These are phyloP conservation scores for Akebia trifoliata DNA, from an alignment of 164 flowering plant genomes.

Conservation along the genomic window DNA sequence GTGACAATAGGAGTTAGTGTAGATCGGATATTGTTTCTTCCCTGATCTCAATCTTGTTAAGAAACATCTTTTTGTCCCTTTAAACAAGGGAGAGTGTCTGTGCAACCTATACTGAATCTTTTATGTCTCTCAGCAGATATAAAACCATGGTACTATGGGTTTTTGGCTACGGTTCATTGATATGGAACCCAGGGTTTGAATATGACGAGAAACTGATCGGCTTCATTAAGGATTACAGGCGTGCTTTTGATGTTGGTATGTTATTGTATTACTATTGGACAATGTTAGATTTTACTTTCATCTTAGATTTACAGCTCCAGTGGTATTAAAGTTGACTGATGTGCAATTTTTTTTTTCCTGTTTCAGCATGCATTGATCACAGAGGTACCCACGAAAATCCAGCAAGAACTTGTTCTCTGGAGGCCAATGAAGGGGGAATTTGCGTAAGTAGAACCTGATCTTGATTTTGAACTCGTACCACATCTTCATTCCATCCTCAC, in stretches of 20 bases:
- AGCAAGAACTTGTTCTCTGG: conserved; percentile 94
- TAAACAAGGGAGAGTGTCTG: no score
- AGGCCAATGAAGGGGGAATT: conserved; percentile 57
- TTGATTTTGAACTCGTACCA: not conserved
- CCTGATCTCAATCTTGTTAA: no score
- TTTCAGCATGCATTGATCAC: conserved; percentile 96
- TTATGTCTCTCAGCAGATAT: conserved; percentile 22
- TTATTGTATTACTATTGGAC: conserved; percentile 2
- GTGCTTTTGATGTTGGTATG: conserved; percentile 91
- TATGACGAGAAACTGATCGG: conserved; percentile 86
- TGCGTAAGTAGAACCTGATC: conserved; percentile 62
- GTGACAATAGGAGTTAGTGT: no score
- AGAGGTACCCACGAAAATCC: conserved; percentile 95
- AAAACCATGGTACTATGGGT: conserved; percentile 88
- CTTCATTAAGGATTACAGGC: conserved; percentile 74
- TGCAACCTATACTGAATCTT: not conserved
- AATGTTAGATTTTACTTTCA: not conserved
- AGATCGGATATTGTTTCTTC: no score
- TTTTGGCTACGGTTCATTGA: conserved; percentile 91
- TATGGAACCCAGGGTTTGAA: conserved; percentile 95
- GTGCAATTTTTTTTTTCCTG: not conserved
- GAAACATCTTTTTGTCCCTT: no score
- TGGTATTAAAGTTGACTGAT: not conserved
- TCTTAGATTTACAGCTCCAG: not conserved
- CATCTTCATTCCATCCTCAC: not conserved